phyloP scores from a whole-genome alignment of 331 rosid species.

The Acacia concinna region DNA sequence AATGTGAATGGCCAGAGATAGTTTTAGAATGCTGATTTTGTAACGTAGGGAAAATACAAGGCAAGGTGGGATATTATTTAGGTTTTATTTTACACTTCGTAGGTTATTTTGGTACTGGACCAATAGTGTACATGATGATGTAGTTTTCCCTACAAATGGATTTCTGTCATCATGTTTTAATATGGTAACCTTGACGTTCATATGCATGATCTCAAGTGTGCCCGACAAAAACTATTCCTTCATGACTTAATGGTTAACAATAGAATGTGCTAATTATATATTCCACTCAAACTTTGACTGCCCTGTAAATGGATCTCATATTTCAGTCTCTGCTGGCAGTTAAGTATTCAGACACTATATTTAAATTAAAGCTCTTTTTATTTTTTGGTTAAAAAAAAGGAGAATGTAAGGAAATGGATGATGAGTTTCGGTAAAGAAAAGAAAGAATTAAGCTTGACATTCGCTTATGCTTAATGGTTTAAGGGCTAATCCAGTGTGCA shows the following conservation, averaged over 20 bases:
- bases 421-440: background rate
- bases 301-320: background rate
- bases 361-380: background rate
- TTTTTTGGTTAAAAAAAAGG: background rate
- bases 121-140: constrained; percentile 13
- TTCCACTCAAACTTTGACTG: constrained; percentile 23
- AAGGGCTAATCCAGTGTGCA: background rate
- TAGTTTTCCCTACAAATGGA: background rate
- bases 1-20: background rate
- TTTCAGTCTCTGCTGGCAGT: background rate
- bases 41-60: background rate
- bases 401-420: background rate
- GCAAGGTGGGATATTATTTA: background rate
- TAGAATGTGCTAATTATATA: background rate
- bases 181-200: background rate
- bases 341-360: background rate
- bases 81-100: constrained; percentile 19
- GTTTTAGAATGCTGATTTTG: background rate
- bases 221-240: background rate
- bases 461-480: background rate
- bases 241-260: background rate
- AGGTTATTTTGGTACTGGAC: constrained; percentile 2
- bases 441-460: background rate
- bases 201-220: background rate
- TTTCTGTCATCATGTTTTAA: constrained; percentile 1